Evolutionary conservation across 2,329 filamentous ascomycete species (phyloP), one percentile per base, ranked within the genome.

Genomic region (Balansia obtecta): DNA sequence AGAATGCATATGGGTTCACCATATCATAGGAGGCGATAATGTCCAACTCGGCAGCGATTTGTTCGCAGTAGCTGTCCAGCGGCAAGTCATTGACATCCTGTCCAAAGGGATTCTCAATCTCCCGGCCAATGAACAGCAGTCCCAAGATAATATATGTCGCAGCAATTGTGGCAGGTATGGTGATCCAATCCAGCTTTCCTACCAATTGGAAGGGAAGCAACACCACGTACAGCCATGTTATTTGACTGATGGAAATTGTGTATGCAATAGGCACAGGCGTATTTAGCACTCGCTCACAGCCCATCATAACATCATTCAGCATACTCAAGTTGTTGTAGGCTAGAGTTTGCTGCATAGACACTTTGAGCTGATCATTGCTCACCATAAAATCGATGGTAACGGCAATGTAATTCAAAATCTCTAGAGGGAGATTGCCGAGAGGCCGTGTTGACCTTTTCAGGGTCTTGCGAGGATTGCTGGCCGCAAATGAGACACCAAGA

Each of bases 91-190:
- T 93, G 57, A 90, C 86, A 55, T 93, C 87, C 55, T 82, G 74
- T 51, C 87, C 87, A 64, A 93, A 93, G 6, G 87, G 87, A 60
- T 93, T 88, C 65, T 93, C 87, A 55, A 93, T 85, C 66, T 93
- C 86, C 55, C 80, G 80, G 39, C 87, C 87, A 59, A 91, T 91
- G 55, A 76, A 70, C 33, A 75, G 69, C 44, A 93, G 79, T 22
- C 85, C 86, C 53, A 93, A 78, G 63, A 93, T 91, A 57, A 93
- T 91, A 66, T 91, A 91, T 3, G 85, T 82, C 2, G 83, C 83
- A 4, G 72, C 74, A 15, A 90, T 70, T 43, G 82, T 84, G 34
- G 82, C 87, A 0, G 87, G 87, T 55, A 93, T 90, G 12, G 87
- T 83, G 55, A 89, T 75, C 83, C 84, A 93, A 8, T 67, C 58